Percentiles rank a stretch among this genome's conserved stretches.
phyloP scores from a whole-genome alignment of 2,329 filamentous ascomycete species.

The Phialophora tarda region DNA sequence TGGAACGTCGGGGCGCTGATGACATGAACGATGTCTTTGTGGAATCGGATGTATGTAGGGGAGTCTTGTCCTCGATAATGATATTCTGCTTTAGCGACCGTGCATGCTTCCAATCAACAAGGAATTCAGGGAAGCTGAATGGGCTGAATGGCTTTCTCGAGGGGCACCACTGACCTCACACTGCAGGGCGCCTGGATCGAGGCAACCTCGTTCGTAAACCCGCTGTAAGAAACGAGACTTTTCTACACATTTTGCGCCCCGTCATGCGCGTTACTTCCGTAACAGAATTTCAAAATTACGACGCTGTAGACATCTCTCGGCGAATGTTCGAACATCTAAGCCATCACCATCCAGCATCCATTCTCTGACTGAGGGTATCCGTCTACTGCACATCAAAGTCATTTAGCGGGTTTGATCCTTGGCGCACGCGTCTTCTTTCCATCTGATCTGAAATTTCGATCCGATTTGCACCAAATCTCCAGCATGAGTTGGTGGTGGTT shows the following conservation, averaged over 20 bases:
- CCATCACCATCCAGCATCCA: not conserved
- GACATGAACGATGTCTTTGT: slow-evolving; percentile 4
- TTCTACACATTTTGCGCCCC: not conserved
- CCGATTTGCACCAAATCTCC: not conserved
- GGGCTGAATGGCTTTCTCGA: slow-evolving; percentile 20
- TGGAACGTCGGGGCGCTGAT: slow-evolving; percentile 2
- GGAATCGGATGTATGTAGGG: not conserved
- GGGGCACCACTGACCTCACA: slow-evolving; percentile 29
- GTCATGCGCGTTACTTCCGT: not conserved
- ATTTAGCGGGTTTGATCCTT: not conserved
- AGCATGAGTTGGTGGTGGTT: slow-evolving; percentile 36
- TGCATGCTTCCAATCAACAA: slow-evolving; percentile 31
- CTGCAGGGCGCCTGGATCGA: slow-evolving; percentile 21
- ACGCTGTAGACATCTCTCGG: not conserved
- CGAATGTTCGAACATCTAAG: not conserved
- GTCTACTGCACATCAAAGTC: not conserved
- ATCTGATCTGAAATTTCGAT: not conserved
- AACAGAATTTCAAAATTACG: slow-evolving; percentile 5
- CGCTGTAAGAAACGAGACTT: not conserved
- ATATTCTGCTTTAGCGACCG: slow-evolving; percentile 26
- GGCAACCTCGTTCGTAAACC: not conserved
- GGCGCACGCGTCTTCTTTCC: not conserved
- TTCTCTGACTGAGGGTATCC: not conserved
- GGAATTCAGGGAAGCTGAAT: slow-evolving; percentile 13
- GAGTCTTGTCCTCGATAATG: slow-evolving; percentile 8